phyloP scores from a whole-genome alignment of 1,284 basidiomycete species.

The Ganoderma lucidum region DNA sequence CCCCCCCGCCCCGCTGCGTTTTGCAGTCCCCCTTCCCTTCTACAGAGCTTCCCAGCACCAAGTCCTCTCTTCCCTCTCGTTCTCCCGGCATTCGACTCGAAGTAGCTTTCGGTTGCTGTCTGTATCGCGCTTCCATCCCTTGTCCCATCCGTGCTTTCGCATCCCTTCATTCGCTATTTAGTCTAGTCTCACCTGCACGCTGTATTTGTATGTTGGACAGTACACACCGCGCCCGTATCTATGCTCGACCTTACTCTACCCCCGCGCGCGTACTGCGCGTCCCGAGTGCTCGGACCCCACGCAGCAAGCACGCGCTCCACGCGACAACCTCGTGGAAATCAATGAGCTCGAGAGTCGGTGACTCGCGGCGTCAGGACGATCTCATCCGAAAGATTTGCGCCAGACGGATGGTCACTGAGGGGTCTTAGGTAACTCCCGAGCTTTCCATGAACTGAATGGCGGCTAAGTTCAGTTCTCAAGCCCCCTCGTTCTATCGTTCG shows the following conservation, averaged over 20 bases:
- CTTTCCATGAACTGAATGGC: background rate
- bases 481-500: background rate
- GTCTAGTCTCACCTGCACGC: slow-evolving; percentile 17
- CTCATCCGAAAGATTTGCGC: background rate
- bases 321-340: background rate
- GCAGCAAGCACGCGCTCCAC: background rate
- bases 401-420: background rate
- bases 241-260: background rate
- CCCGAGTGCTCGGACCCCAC: background rate
- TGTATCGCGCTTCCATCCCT: slow-evolving; percentile 22
- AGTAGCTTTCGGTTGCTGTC: slow-evolving; percentile 30
- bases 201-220: slow-evolving; percentile 10
- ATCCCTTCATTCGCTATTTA: slow-evolving; percentile 24
- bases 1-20: background rate
- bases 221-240: background rate
- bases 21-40: slow-evolving; percentile 10
- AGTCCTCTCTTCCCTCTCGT: slow-evolving; percentile 6
- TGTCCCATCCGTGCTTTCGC: slow-evolving; percentile 23
- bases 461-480: background rate
- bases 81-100: slow-evolving; percentile 1
- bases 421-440: background rate
- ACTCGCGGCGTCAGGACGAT: background rate
- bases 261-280: background rate
- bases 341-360: background rate
- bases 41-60: slow-evolving; percentile 10